phyloP scores from a whole-genome alignment of 2,329 filamentous ascomycete genomes.

The Botrytis elliptica region DNA sequence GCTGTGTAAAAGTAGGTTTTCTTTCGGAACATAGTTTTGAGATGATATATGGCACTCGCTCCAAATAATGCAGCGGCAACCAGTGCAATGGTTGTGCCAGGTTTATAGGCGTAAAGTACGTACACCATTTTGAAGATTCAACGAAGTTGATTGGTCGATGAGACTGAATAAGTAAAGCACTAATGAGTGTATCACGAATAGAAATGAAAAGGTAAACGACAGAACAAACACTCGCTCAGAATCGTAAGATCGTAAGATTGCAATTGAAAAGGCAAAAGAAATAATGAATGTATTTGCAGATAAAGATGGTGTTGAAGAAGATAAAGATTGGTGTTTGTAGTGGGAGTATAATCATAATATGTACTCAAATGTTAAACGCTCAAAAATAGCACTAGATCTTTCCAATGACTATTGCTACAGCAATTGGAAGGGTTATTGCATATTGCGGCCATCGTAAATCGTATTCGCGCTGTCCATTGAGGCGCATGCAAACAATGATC shows the following conservation, averaged over 20 bases:
- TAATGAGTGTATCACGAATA: not conserved
- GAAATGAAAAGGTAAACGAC: not conserved
- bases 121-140: not conserved
- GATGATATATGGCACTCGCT: not conserved
- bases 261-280: not conserved
- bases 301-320: not conserved
- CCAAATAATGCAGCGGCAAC: not conserved
- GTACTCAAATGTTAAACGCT: not conserved
- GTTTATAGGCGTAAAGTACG: not conserved
- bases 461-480: not conserved
- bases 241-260: not conserved
- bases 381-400: not conserved
- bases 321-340: not conserved
- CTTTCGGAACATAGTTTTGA: not conserved
- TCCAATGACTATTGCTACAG: not conserved
- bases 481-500: not conserved
- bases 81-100: not conserved
- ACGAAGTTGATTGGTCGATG: not conserved
- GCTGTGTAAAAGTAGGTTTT: constrained; percentile 4
- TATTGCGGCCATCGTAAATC: not conserved
- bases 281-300: not conserved
- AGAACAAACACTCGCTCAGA: not conserved
- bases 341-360: not conserved
- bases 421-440: not conserved
- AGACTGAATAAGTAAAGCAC: not conserved